Evolutionary conservation across 352 stramenopile species (phyloP).

Genomic region (Nothophytophthora sp.): DNA sequence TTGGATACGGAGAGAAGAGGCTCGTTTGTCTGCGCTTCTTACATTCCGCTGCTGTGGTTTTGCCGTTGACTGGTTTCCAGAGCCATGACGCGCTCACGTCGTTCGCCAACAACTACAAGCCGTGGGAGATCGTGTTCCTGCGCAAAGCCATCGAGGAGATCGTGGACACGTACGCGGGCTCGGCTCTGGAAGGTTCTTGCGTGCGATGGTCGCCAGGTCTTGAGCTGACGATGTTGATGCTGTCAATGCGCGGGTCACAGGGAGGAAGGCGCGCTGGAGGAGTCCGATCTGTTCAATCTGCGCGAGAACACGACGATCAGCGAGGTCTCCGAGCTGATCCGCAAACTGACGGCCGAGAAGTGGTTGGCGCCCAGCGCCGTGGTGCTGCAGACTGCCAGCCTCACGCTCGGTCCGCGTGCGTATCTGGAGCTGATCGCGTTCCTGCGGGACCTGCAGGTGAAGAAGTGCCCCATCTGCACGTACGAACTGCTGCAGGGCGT

Average conservation of each 20-base stretch:
- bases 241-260: too few relatives aligned
- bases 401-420: constrained; percentile 66
- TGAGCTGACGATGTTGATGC: too few relatives aligned
- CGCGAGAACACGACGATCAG: constrained; percentile 65
- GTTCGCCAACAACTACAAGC: constrained; percentile 76
- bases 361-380: constrained; percentile 61
- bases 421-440: constrained; percentile 80
- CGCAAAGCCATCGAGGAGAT: constrained; percentile 84
- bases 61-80: constrained; percentile 30
- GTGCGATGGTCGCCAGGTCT: too few relatives aligned
- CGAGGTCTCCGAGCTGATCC: constrained; percentile 67
- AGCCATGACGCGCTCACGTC: constrained; percentile 76
- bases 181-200: background rate
- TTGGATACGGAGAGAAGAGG: background rate
- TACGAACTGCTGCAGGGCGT: constrained; percentile 75
- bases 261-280: constrained; percentile 63
- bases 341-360: constrained; percentile 63
- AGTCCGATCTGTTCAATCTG: constrained; percentile 71
- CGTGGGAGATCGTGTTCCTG: constrained; percentile 86
- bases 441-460: constrained; percentile 71
- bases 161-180: constrained; percentile 53
- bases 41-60: background rate
- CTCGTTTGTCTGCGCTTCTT: background rate
- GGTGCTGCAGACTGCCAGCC: constrained; percentile 30
- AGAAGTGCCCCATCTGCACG: constrained; percentile 78